Evolutionary conservation across 2,329 filamentous ascomycete species (phyloP).

Genomic region (Cladosporium colombiae): DNA sequence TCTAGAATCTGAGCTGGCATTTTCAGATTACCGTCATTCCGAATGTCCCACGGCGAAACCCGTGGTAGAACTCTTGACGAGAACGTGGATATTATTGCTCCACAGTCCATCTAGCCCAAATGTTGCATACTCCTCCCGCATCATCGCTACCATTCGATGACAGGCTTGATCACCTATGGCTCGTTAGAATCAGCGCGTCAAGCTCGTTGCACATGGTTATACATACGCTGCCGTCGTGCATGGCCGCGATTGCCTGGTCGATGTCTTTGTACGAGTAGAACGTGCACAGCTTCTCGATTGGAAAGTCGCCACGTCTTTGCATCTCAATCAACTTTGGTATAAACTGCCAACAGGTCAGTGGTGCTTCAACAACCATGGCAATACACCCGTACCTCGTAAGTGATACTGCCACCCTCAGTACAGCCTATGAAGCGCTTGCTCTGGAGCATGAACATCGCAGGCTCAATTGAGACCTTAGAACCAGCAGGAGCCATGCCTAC

Average conservation of each 20-base stretch:
- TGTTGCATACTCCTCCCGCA: neutral
- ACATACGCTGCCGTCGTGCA: slow-evolving; percentile 7
- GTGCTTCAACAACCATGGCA: neutral
- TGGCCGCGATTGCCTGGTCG: neutral
- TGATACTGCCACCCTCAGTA: slow-evolving; percentile 4
- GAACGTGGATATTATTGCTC: neutral
- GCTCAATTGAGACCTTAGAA: neutral
- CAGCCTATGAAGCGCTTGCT: slow-evolving; percentile 8
- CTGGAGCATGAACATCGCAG: slow-evolving; percentile 8
- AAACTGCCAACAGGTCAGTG: neutral
- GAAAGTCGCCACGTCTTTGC: neutral
- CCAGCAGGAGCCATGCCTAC: slow-evolving; percentile 10
- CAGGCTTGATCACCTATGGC: slow-evolving; percentile 3
- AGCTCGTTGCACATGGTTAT: neutral
- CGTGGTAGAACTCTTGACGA: neutral
- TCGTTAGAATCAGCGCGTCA: neutral
- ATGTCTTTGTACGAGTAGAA: slow-evolving; percentile 2
- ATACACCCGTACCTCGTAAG: neutral
- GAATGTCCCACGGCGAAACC: neutral
- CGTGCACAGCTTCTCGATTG: slow-evolving; percentile 7
- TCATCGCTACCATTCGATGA: neutral
- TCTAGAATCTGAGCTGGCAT: neutral
- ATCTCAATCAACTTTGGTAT: slow-evolving; percentile 5
- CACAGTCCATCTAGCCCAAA: neutral
- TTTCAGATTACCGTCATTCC: neutral